phyloP scores from a whole-genome alignment of 176 grass and related monocot genomes.

The Oryza punctata region DNA sequence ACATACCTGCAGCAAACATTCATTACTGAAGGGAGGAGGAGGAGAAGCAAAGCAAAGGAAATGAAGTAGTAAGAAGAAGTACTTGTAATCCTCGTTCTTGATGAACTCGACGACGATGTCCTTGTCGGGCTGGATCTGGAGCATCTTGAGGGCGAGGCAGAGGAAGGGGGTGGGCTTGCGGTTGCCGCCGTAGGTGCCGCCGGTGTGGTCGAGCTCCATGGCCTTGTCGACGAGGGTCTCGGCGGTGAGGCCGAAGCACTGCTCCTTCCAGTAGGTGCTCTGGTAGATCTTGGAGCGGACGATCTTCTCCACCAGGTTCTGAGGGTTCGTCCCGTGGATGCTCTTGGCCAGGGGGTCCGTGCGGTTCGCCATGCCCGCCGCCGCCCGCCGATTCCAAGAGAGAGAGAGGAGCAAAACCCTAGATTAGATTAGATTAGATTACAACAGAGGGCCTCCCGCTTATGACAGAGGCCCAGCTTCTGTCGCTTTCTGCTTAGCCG shows the following conservation, averaged over 20 bases:
- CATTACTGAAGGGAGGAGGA: background rate
- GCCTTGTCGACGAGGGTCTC: slow-evolving; percentile 99
- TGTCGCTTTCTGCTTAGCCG: too few relatives aligned
- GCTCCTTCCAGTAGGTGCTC: slow-evolving; percentile 92
- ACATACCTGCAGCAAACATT: slow-evolving; percentile 67
- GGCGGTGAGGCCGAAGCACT: slow-evolving; percentile 92
- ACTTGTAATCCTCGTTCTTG: slow-evolving; percentile 99
- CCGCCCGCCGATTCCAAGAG: background rate
- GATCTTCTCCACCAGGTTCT: slow-evolving; percentile 98
- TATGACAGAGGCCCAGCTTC: too few relatives aligned
- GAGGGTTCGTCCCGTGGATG: slow-evolving; percentile 95
- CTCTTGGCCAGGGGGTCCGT: slow-evolving; percentile 80
- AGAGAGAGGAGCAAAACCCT: slow-evolving; percentile 41
- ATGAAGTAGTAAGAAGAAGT: background rate
- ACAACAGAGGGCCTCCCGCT: too few relatives aligned
- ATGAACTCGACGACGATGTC: slow-evolving; percentile 99
- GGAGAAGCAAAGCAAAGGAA: background rate
- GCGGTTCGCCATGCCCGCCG: slow-evolving; percentile 76
- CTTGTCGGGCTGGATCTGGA: slow-evolving; percentile 98
- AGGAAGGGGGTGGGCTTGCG: slow-evolving; percentile 82
- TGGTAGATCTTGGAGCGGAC: slow-evolving; percentile 96
- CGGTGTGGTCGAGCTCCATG: slow-evolving; percentile 95
- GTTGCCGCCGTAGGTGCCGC: slow-evolving; percentile 77
- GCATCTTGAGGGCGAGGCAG: slow-evolving; percentile 98
- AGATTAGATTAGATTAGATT: too few relatives aligned